Conservation (phyloP, 176 grass and related monocot species). For the Phoenix roebelenii region DNA sequence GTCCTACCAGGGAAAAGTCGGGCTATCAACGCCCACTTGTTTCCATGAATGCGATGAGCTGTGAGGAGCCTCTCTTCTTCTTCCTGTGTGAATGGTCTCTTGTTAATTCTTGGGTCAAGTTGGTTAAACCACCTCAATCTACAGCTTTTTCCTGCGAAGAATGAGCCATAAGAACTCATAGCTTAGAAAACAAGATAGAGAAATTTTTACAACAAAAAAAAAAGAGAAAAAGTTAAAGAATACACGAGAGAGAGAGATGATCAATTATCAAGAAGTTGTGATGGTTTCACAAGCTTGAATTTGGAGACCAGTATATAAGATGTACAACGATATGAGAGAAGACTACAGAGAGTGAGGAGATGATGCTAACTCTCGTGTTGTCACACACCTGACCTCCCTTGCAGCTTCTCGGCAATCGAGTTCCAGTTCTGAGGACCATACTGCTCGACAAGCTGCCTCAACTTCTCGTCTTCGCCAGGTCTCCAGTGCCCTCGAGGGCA, state of each 20-base stretch:
- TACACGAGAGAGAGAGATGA: not conserved
- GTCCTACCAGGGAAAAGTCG: slow-evolving; percentile 74
- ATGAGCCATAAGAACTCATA: not conserved
- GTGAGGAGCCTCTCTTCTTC: slow-evolving; percentile 64
- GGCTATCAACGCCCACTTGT: slow-evolving; percentile 75
- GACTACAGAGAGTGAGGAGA: no score
- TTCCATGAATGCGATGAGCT: slow-evolving; percentile 59
- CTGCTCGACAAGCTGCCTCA: slow-evolving; percentile 65
- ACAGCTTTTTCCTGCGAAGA: slow-evolving; percentile 70
- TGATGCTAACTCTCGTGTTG: no score
- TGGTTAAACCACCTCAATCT: slow-evolving; percentile 94
- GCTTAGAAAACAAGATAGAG: not conserved
- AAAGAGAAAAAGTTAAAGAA: not conserved
- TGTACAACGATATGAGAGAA: no score
- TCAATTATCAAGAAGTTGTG: no score
- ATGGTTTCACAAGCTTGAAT: no score
- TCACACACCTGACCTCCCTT: slow-evolving; percentile 76
- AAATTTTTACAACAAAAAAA: not conserved
- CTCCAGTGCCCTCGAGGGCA: slow-evolving; percentile 85
- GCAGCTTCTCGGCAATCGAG: slow-evolving; percentile 83
- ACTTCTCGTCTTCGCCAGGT: slow-evolving; percentile 73
- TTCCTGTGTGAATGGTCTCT: slow-evolving; percentile 54
- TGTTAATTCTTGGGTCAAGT: slow-evolving; percentile 78
- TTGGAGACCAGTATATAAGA: no score
- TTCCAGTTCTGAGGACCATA: slow-evolving; percentile 95